These are phyloP conservation scores for Beauveria asiatica DNA, from an alignment of 2,329 filamentous ascomycete species.

Conservation along the genomic window DNA sequence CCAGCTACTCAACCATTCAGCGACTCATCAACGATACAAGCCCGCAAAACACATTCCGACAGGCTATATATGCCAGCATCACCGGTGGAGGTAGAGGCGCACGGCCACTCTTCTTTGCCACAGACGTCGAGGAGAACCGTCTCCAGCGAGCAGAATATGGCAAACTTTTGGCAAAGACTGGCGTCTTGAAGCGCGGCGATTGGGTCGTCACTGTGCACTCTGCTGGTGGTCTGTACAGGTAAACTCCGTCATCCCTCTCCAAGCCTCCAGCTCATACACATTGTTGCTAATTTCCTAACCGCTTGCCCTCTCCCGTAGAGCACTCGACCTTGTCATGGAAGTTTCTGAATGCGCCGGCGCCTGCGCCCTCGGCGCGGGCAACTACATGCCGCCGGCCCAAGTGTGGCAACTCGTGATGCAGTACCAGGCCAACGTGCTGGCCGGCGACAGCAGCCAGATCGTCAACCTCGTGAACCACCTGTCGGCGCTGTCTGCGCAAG, in stretches of 20 bases:
- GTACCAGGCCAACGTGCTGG: slow-evolving; percentile 29
- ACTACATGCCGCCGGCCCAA: slow-evolving; percentile 17
- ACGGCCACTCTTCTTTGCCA: slow-evolving; percentile 30
- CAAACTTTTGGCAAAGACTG: slow-evolving; percentile 20
- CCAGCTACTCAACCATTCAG: slow-evolving; percentile 26
- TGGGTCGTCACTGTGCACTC: slow-evolving; percentile 31
- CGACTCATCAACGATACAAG: slow-evolving; percentile 27
- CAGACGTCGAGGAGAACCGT: slow-evolving; percentile 32
- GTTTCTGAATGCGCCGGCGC: slow-evolving; percentile 33
- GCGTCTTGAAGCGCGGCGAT: slow-evolving; percentile 27
- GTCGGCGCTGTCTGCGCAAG: slow-evolving; percentile 18
- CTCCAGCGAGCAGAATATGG: slow-evolving; percentile 28
- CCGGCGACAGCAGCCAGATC: slow-evolving; percentile 31
- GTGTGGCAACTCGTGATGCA: slow-evolving; percentile 21
- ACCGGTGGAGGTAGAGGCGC: slow-evolving; percentile 31
- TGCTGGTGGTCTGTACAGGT: slow-evolving; percentile 26
- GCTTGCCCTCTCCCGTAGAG: slow-evolving; percentile 14
- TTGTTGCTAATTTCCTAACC: no score
- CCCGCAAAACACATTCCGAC: slow-evolving; percentile 28
- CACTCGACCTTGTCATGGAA: slow-evolving; percentile 32
- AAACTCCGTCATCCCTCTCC: no score
- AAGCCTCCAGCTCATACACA: no score
- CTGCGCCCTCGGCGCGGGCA: slow-evolving; percentile 28
- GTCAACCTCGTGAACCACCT: slow-evolving; percentile 28
- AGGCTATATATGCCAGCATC: slow-evolving; percentile 28